Percentiles rank a stretch among this genome's conserved stretches.
Conservation (phyloP, 164 flowering plant genomes). For the Vitis cinerea region DNA sequence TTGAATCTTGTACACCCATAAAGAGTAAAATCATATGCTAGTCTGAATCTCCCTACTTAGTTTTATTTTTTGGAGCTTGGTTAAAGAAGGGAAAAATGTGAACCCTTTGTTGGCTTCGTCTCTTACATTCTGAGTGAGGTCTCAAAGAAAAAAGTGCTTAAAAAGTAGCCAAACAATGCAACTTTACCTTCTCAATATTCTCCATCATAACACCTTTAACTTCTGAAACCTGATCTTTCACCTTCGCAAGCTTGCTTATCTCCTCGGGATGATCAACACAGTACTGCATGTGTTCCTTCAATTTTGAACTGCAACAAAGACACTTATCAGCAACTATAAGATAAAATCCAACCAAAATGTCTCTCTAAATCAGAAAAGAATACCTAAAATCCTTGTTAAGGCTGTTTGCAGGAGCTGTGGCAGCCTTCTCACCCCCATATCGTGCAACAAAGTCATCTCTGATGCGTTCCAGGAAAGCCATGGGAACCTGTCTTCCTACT, state of each 20-base stretch:
- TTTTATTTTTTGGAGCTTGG: background rate
- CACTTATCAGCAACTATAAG: background rate
- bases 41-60: no score
- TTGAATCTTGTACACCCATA: no score
- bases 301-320: constrained; percentile 23
- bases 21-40: no score
- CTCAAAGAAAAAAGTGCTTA: background rate
- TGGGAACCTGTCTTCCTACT: constrained; percentile 32
- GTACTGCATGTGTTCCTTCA: constrained; percentile 46
- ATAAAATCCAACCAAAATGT: background rate
- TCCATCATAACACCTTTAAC: constrained; percentile 52
- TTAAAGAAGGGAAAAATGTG: background rate
- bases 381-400: constrained; percentile 45
- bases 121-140: background rate
- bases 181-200: constrained; percentile 40
- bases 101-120: background rate
- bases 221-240: constrained; percentile 45
- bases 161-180: background rate
- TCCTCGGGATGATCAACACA: constrained; percentile 46
- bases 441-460: constrained; percentile 35
- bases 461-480: constrained; percentile 37
- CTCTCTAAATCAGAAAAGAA: background rate
- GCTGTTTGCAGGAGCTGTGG: constrained; percentile 37
- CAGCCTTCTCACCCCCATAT: constrained; percentile 42
- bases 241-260: constrained; percentile 44